Percentiles rank a stretch among this genome's conserved stretches.
These are phyloP conservation scores for Blepharisma stoltei DNA, from an alignment of 73 alveolate species.

Conservation along the genomic window DNA sequence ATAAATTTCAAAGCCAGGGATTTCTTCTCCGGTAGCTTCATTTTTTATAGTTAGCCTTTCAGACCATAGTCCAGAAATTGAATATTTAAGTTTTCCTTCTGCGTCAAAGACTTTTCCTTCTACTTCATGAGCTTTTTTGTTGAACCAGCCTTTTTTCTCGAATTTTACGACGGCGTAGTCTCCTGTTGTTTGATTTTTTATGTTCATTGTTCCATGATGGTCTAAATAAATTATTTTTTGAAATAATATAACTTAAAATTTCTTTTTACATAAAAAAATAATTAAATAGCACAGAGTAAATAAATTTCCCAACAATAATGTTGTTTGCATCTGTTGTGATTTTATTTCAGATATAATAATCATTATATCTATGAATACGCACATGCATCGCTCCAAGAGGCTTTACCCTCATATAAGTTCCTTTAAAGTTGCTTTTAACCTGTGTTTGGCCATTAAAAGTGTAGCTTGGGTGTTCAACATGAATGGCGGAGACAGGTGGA, in stretches of 20 bases:
- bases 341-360: slow-evolving; percentile 43
- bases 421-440: slow-evolving; percentile 58
- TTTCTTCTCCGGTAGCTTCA: slow-evolving; percentile 56
- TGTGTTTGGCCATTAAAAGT: slow-evolving; percentile 42
- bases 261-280: background rate
- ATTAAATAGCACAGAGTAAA: slow-evolving; percentile 48
- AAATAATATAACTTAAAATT: background rate
- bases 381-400: slow-evolving; percentile 52
- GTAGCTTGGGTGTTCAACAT: slow-evolving; percentile 62
- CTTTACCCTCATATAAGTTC: slow-evolving; percentile 55
- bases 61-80: slow-evolving; percentile 46
- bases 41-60: slow-evolving; percentile 35
- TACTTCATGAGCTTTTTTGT: slow-evolving; percentile 25
- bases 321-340: slow-evolving; percentile 51
- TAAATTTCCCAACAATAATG: slow-evolving; percentile 59
- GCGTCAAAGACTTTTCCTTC: slow-evolving; percentile 27
- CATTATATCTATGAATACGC: slow-evolving; percentile 35
- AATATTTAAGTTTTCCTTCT: slow-evolving; percentile 2
- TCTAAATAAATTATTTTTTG: background rate
- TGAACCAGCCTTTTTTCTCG: slow-evolving; percentile 36
- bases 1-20: slow-evolving; percentile 33
- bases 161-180: slow-evolving; percentile 10
- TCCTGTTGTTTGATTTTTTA: slow-evolving; percentile 14
- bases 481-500: slow-evolving; percentile 91
- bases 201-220: slow-evolving; percentile 23